Conservation (phyloP, 768 basidiomycete species). For the Phaeotremella fagi region DNA sequence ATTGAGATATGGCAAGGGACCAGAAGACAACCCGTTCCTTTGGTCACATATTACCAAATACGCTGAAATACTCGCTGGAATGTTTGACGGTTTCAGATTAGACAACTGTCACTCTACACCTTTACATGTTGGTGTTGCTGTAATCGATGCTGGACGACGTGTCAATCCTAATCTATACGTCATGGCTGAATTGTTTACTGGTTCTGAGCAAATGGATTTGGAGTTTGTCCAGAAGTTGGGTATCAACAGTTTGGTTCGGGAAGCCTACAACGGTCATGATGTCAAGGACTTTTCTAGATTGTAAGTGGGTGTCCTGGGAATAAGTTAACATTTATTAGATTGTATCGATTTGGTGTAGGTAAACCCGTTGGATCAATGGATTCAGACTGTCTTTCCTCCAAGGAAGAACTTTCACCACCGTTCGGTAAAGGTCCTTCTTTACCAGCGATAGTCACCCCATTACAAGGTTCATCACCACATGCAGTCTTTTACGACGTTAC, state of each 20-base stretch:
- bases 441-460: slow-evolving; percentile 67
- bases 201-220: slow-evolving; percentile 86
- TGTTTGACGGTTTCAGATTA: slow-evolving; percentile 93
- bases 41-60: slow-evolving; percentile 89
- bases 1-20: slow-evolving; percentile 79
- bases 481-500: slow-evolving; percentile 92
- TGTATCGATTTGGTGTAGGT: slow-evolving; percentile 84
- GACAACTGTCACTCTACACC: slow-evolving; percentile 99
- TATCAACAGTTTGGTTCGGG: slow-evolving; percentile 86
- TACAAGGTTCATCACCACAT: slow-evolving; percentile 83
- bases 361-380: slow-evolving; percentile 99
- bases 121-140: slow-evolving; percentile 84
- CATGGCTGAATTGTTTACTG: slow-evolving; percentile 95
- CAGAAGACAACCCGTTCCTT: slow-evolving; percentile 82
- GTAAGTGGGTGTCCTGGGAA: slow-evolving; percentile 20
- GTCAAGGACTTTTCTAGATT: slow-evolving; percentile 85
- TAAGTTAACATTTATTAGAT: slow-evolving; percentile 29
- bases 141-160: slow-evolving; percentile 85
- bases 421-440: slow-evolving; percentile 75
- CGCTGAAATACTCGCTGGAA: slow-evolving; percentile 68
- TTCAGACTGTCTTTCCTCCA: slow-evolving; percentile 68
- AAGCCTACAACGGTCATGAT: slow-evolving; percentile 78
- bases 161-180: slow-evolving; percentile 91
- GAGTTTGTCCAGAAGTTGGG: slow-evolving; percentile 87
- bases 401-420: slow-evolving; percentile 72